Evolutionary conservation across 805 yeast species (phyloP), one percentile per base, ranked within the genome.

Genomic region (Wickerhamiella alocasiicola): DNA sequence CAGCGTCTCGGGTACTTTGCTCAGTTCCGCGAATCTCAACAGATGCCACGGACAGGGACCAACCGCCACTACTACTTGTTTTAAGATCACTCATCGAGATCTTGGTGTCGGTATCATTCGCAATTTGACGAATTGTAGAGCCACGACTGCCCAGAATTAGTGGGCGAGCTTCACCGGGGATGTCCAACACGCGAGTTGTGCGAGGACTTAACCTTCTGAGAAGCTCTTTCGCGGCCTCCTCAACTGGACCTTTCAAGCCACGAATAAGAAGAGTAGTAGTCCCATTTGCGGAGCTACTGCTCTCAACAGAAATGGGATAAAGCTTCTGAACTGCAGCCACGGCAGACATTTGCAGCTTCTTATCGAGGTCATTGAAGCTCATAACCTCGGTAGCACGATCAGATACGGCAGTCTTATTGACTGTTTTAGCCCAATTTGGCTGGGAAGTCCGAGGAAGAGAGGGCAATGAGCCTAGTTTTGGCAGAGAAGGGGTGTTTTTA

Each of bases 11-110:
- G 50, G 81, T 81, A 42, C 95, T 85, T 56, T 81, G 93, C 45
- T 72, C 70, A 55, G 85, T 94, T 62, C 96, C 97, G 45, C 74
- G 79, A 42, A 87, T 65, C 20, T 74, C 62, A 41, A 87, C 78
- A 25, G 66, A 64, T 24, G 80, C 67, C n/a, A 71, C 57, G 36
- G 66, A 35, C 33, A 44, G 11, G 16, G 36, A 26, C 48, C 48
- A 46, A 7, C n/a, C 29, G 18, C 36, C 39, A 17, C 23, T 17
- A 5, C 19, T 11, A n/a, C 11, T 12, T 4, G 9, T 31, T 9
- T 16, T 16, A 9, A 36, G 30, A 6, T 35, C 36, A 25, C 43
- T 44, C 12, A 46, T 31, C 11, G 42, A 31, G 41, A 46, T 41
- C 19, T 23, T 26, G 15, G 46, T 39, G 6, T 41, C 41, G 24